Conservation (phyloP, 2,329 filamentous ascomycete genomes). For the Phaeomoniella chlamydospora region DNA sequence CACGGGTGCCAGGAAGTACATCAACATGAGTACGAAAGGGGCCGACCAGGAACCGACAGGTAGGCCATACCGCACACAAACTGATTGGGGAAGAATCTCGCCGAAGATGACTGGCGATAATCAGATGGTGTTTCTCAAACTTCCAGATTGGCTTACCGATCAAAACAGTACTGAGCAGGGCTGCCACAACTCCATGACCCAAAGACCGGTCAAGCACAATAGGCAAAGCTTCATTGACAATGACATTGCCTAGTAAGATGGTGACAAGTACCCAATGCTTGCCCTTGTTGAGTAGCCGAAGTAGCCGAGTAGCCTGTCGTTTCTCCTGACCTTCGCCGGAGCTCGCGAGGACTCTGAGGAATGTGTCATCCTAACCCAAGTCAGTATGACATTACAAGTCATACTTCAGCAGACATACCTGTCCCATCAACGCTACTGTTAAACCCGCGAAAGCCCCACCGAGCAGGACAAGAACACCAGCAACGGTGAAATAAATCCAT, state of each 20-base stretch:
- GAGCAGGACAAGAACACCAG: conserved; percentile 65
- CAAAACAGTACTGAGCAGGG: conserved; percentile 80
- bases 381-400: conserved; percentile 1
- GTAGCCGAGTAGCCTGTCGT: conserved; percentile 69
- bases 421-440: conserved; percentile 54
- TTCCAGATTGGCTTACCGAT: conserved; percentile 52
- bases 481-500: conserved; percentile 70
- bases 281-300: conserved; percentile 65
- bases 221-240: conserved; percentile 91
- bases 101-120: conserved; percentile 76
- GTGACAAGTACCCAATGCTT: conserved; percentile 99
- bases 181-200: conserved; percentile 85
- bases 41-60: conserved; percentile 92
- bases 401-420: conserved; percentile 25
- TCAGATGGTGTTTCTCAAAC: background rate
- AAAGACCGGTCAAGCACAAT: conserved; percentile 90
- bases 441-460: conserved; percentile 91
- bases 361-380: conserved; percentile 66
- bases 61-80: conserved; percentile 90
- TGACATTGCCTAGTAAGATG: conserved; percentile 84
- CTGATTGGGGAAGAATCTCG: conserved; percentile 86
- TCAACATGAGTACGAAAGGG: conserved; percentile 69
- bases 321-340: conserved; percentile 76
- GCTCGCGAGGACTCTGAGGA: conserved; percentile 82
- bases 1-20: conserved; percentile 82